Evolutionary conservation across 306 rosid genomes (phyloP).

Genomic region (Gynostemma pentaphyllum): DNA sequence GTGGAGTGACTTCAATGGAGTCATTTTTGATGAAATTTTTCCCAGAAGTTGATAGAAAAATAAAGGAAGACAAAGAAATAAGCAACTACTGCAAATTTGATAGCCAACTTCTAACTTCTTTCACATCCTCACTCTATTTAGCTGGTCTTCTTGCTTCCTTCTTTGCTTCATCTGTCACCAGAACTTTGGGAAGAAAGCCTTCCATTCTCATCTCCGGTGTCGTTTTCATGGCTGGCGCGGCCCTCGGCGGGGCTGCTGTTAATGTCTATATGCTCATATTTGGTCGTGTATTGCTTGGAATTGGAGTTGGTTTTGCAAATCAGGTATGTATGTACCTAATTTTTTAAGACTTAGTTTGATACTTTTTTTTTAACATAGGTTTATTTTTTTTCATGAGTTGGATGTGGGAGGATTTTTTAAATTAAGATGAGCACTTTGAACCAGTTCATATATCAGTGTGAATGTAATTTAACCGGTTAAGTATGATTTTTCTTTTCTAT

Average conservation of each 20-base stretch:
- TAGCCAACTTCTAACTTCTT: slow-evolving; percentile 48
- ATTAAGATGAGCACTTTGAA: no score
- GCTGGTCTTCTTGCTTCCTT: slow-evolving; percentile 61
- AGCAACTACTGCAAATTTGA: slow-evolving; percentile 69
- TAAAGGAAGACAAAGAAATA: slow-evolving; percentile 33
- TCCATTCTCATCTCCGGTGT: slow-evolving; percentile 55
- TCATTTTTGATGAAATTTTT: slow-evolving; percentile 57
- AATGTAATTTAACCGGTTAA: no score
- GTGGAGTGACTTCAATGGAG: slow-evolving; percentile 74
- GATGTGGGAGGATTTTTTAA: no score
- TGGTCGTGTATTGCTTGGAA: slow-evolving; percentile 63
- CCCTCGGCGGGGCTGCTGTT: slow-evolving; percentile 50
- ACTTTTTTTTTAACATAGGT: background rate
- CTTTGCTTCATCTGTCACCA: slow-evolving; percentile 48
- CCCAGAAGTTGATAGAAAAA: slow-evolving; percentile 34
- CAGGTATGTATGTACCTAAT: slow-evolving; percentile 23
- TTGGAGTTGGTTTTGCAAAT: slow-evolving; percentile 73
- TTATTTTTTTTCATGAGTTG: no score
- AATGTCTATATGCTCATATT: slow-evolving; percentile 57
- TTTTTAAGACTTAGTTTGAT: background rate
- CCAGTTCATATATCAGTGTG: no score
- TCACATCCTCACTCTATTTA: slow-evolving; percentile 65
- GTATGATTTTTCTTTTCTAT: no score
- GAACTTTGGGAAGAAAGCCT: slow-evolving; percentile 49
- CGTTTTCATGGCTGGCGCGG: slow-evolving; percentile 49